phyloP scores from a whole-genome alignment of 768 basidiomycete genomes.

The Kockovaella imperatae region DNA sequence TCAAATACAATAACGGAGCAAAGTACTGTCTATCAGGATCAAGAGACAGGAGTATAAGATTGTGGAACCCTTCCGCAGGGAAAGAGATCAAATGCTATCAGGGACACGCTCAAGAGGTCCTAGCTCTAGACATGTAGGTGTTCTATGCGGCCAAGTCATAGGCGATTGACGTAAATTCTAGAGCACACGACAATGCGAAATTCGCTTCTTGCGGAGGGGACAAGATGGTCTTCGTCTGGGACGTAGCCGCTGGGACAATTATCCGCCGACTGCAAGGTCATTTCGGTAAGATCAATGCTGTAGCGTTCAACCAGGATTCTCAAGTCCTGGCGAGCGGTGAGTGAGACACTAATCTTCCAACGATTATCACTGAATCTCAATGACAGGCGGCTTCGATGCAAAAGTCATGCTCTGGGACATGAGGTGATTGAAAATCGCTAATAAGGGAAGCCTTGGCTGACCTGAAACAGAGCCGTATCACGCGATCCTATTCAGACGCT shows the following conservation, averaged over 20 bases:
- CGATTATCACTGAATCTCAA: background rate
- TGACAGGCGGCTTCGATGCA: conserved; percentile 78
- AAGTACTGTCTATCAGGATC: conserved; percentile 91
- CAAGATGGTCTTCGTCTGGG: conserved; percentile 88
- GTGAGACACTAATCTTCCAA: conserved; percentile 16
- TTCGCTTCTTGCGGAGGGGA: conserved; percentile 94
- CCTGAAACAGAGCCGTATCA: conserved; percentile 55
- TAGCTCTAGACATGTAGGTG: conserved; percentile 78
- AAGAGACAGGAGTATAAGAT: conserved; percentile 75
- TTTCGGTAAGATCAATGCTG: conserved; percentile 78
- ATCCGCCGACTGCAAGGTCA: conserved; percentile 78
- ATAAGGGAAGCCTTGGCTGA: background rate
- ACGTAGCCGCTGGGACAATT: conserved; percentile 79
- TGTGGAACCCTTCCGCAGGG: conserved; percentile 83
- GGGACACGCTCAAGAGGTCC: conserved; percentile 91
- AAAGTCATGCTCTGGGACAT: conserved; percentile 89
- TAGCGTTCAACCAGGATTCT: conserved; percentile 73
- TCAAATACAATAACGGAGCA: conserved; percentile 78
- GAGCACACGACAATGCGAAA: conserved; percentile 84
- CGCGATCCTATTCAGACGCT: conserved; percentile 76
- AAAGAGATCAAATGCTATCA: conserved; percentile 84
- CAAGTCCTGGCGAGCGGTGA: conserved; percentile 79
- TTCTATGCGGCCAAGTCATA: background rate
- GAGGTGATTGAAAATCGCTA: conserved; percentile 50
- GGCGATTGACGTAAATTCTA: conserved; percentile 35